A percentile compares a stretch with the other conserved stretches of the same genome.
phyloP scores from a whole-genome alignment of 495 filamentous ascomycete genomes.

The Neurospora sp. region DNA sequence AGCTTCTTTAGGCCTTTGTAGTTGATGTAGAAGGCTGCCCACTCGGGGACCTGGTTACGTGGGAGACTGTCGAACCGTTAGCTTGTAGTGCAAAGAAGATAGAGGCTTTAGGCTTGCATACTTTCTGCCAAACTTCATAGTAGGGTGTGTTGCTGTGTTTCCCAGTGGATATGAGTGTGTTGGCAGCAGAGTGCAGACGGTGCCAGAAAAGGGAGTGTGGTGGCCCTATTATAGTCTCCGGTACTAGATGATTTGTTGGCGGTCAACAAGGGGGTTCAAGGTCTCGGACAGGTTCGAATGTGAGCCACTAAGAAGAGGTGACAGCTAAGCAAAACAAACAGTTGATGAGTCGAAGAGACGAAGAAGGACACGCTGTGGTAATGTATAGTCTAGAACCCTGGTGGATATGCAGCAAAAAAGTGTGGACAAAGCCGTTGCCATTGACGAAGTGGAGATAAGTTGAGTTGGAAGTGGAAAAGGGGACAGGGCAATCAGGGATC shows the following conservation, averaged over 20 bases:
- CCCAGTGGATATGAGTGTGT: neutral
- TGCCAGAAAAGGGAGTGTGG: neutral
- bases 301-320: neutral
- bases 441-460: neutral
- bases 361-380: neutral
- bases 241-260: neutral
- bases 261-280: neutral
- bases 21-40: conserved; percentile 85
- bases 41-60: conserved; percentile 93
- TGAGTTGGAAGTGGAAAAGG: neutral
- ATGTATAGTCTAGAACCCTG: neutral
- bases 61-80: conserved; percentile 50
- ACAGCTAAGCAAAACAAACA: neutral
- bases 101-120: conserved; percentile 15
- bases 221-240: neutral
- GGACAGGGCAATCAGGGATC: neutral
- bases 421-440: neutral
- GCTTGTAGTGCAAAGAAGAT: neutral
- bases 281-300: neutral
- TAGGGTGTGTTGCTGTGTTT: conserved; percentile 1
- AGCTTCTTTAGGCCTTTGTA: conserved; percentile 95
- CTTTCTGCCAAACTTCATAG: conserved; percentile 79
- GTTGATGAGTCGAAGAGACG: neutral
- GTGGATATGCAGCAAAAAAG: neutral
- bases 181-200: neutral